phyloP scores from a whole-genome alignment of 139 green algal species.

The Volvox reticuliferus region DNA sequence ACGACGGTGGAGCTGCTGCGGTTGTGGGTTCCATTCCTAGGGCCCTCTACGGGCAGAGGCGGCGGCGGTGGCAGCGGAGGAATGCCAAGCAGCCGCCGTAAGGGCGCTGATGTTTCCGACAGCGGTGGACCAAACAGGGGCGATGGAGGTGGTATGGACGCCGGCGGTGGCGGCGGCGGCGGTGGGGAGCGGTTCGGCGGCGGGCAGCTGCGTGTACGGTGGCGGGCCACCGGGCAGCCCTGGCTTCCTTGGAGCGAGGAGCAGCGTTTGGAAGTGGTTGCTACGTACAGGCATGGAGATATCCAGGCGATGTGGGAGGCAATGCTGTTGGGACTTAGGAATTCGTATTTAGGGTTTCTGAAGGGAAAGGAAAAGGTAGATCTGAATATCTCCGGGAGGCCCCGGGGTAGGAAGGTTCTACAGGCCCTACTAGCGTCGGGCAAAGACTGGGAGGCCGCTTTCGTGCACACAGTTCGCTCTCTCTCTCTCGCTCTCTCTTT shows the following conservation, averaged over 20 bases:
- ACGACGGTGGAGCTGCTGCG: constrained; percentile 1
- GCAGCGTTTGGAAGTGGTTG: constrained; percentile 31
- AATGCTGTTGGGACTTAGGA: too few relatives aligned
- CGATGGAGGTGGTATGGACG: not conserved
- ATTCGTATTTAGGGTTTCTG: too few relatives aligned
- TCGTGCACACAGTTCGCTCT: too few relatives aligned
- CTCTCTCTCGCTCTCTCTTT: too few relatives aligned
- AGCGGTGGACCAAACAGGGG: not conserved
- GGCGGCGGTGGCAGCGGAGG: not conserved
- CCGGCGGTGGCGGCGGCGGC: not conserved
- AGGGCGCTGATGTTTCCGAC: not conserved
- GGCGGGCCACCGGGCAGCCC: constrained; percentile 1
- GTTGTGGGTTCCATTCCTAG: not conserved
- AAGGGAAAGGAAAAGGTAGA: too few relatives aligned
- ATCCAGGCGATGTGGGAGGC: too few relatives aligned
- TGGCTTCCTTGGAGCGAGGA: constrained; percentile 40
- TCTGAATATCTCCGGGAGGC: too few relatives aligned
- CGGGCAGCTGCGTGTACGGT: constrained; percentile 30
- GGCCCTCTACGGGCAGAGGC: not conserved
- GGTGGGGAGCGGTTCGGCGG: not conserved
- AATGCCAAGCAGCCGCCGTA: not conserved
- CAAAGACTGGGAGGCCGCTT: too few relatives aligned
- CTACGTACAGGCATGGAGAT: constrained; percentile 12
- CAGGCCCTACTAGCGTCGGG: too few relatives aligned
- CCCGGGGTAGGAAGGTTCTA: too few relatives aligned